phyloP scores from a whole-genome alignment of 108 stramenopile species.

The Bacterosira constricta region DNA sequence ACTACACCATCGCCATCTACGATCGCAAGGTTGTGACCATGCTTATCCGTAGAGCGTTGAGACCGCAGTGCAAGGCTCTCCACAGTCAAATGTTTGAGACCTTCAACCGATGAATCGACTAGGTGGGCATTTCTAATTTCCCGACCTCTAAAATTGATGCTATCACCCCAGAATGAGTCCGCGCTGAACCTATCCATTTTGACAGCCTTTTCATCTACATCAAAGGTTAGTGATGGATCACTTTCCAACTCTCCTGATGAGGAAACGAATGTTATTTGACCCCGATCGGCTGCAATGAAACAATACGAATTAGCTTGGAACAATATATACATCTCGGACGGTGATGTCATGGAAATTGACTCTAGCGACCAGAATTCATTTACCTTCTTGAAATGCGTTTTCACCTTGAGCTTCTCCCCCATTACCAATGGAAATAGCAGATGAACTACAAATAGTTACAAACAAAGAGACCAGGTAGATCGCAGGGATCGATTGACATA shows the following conservation, averaged over 20 bases:
- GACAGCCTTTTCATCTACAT: neutral
- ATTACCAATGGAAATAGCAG: too few relatives aligned
- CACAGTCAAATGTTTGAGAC: slow-evolving; percentile 40
- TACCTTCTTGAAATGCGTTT: too few relatives aligned
- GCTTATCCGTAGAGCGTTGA: slow-evolving; percentile 13
- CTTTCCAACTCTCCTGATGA: slow-evolving; percentile 1
- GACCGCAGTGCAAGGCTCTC: slow-evolving; percentile 33
- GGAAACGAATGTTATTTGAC: slow-evolving; percentile 4
- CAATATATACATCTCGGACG: too few relatives aligned
- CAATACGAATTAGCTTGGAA: too few relatives aligned
- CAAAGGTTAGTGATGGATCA: slow-evolving; percentile 8
- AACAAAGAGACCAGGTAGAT: too few relatives aligned
- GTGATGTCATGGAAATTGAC: too few relatives aligned
- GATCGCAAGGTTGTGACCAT: slow-evolving; percentile 36
- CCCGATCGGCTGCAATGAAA: too few relatives aligned
- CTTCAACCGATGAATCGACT: slow-evolving; percentile 29
- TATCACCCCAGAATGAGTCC: slow-evolving; percentile 38
- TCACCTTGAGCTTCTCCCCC: too few relatives aligned
- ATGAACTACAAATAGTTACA: too few relatives aligned
- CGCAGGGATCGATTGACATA: too few relatives aligned
- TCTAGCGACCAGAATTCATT: too few relatives aligned
- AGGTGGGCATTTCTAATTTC: slow-evolving; percentile 40
- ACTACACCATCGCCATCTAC: slow-evolving; percentile 35
- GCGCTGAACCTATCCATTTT: slow-evolving; percentile 29
- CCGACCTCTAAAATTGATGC: slow-evolving; percentile 40